These are phyloP conservation scores for Polytrichum formosum DNA, from an alignment of 225 moss, liverwort and hornwort genomes.

Conservation along the genomic window DNA sequence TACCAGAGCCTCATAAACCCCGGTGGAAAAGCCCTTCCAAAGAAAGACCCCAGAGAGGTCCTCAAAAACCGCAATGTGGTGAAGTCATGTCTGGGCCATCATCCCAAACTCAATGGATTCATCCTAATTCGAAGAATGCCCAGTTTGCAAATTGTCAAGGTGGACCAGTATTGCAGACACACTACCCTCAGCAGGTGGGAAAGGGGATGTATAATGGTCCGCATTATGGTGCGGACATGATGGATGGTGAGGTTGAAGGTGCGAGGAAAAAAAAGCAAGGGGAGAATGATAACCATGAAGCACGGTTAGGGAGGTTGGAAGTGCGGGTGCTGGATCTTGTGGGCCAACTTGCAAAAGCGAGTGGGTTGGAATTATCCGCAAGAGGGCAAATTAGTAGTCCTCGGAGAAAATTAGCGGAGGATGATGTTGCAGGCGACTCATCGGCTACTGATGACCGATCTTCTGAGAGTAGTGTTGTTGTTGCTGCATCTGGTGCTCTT, in stretches of 20 bases:
- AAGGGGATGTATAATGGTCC: no score
- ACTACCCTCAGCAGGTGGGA: no score
- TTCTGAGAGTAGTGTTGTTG: not conserved
- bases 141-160: no score
- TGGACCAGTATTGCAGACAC: no score
- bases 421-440: not conserved
- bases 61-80: no score
- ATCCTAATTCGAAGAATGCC: no score
- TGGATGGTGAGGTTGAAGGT: not conserved
- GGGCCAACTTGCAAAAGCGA: conserved; percentile 19
- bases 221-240: not conserved
- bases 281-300: not conserved
- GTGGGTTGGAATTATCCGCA: no score
- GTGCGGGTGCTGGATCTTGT: conserved; percentile 29
- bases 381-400: conserved; percentile 5
- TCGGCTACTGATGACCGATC: not conserved
- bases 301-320: conserved; percentile 24
- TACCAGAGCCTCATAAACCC: not conserved
- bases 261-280: conserved; percentile 2
- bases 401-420: not conserved
- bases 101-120: no score
- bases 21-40: conserved; percentile 3
- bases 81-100: no score
- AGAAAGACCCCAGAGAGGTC: not conserved
- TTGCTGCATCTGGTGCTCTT: not conserved